Conservation (phyloP, 352 stramenopile genomes). For the Phytophthora aleatoria region DNA sequence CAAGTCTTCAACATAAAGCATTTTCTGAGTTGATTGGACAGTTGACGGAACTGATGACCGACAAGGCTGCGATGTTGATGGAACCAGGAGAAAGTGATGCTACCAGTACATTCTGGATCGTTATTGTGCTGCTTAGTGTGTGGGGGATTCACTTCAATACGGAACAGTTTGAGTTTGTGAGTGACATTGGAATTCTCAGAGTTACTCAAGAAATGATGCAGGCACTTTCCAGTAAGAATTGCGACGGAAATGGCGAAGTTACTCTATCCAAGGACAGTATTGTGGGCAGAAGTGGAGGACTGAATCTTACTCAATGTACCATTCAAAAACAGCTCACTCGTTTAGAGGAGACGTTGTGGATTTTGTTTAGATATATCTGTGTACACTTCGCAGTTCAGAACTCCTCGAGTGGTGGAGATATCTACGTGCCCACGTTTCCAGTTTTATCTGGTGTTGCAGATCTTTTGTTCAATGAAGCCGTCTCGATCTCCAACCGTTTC, state of each 20-base stretch:
- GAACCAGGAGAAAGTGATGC: slow-evolving; percentile 11
- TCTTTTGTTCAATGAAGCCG: slow-evolving; percentile 34
- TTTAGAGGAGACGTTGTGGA: slow-evolving; percentile 39
- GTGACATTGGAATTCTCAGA: slow-evolving; percentile 47
- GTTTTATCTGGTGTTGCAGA: slow-evolving; percentile 22
- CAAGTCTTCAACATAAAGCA: slow-evolving; percentile 34
- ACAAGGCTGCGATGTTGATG: slow-evolving; percentile 33
- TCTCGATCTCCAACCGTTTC: slow-evolving; percentile 21
- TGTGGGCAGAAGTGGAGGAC: slow-evolving; percentile 8
- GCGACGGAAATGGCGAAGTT: background rate
- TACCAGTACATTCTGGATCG: slow-evolving; percentile 24
- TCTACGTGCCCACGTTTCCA: slow-evolving; percentile 28
- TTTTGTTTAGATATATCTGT: slow-evolving; percentile 47
- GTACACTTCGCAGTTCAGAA: slow-evolving; percentile 43
- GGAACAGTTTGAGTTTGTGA: slow-evolving; percentile 59
- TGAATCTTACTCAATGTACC: slow-evolving; percentile 4
- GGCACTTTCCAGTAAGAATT: slow-evolving; percentile 12
- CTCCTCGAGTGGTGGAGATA: background rate
- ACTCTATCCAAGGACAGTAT: slow-evolving; percentile 22
- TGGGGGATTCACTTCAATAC: slow-evolving; percentile 47
- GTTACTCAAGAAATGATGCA: slow-evolving; percentile 44
- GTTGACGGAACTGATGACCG: slow-evolving; percentile 42
- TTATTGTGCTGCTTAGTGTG: slow-evolving; percentile 43
- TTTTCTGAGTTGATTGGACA: slow-evolving; percentile 40
- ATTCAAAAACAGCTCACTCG: slow-evolving; percentile 18